phyloP scores from a whole-genome alignment of 2,329 filamentous ascomycete species.

The Fusarium coicis region DNA sequence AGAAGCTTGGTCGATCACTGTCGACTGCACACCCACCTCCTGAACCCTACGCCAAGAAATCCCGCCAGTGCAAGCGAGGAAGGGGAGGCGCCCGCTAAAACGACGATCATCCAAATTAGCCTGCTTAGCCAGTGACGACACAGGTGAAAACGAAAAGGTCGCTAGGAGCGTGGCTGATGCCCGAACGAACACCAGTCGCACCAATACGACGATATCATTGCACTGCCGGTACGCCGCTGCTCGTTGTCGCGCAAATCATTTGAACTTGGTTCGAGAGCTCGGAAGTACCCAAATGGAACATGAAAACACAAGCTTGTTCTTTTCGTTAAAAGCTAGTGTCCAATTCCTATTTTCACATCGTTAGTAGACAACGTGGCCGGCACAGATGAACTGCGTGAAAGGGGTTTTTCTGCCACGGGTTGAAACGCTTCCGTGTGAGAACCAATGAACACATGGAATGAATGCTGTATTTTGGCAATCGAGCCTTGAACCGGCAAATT shows the following conservation, averaged over 20 bases:
- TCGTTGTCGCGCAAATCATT: slow-evolving; percentile 10
- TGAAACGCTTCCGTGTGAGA: slow-evolving; percentile 12
- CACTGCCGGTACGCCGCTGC: slow-evolving; percentile 33
- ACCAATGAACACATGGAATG: slow-evolving; percentile 17
- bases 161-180: slow-evolving; percentile 28
- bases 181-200: slow-evolving; percentile 33
- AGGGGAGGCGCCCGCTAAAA: slow-evolving; percentile 46
- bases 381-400: background rate
- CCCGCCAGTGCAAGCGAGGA: slow-evolving; percentile 45
- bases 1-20: slow-evolving; percentile 43
- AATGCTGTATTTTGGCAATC: background rate
- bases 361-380: background rate
- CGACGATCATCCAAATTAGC: slow-evolving; percentile 47
- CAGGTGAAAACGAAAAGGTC: slow-evolving; percentile 25
- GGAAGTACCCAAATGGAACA: background rate
- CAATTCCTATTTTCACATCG: background rate
- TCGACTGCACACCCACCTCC: slow-evolving; percentile 27
- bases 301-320: background rate
- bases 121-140: slow-evolving; percentile 40
- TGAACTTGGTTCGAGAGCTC: slow-evolving; percentile 29
- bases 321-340: too few relatives aligned
- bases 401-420: slow-evolving; percentile 1
- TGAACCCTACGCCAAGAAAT: slow-evolving; percentile 38
- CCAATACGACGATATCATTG: slow-evolving; percentile 27
- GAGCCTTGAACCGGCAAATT: background rate